phyloP scores from a whole-genome alignment of 495 filamentous ascomycete species.

The Barbatosphaeria neglecta region DNA sequence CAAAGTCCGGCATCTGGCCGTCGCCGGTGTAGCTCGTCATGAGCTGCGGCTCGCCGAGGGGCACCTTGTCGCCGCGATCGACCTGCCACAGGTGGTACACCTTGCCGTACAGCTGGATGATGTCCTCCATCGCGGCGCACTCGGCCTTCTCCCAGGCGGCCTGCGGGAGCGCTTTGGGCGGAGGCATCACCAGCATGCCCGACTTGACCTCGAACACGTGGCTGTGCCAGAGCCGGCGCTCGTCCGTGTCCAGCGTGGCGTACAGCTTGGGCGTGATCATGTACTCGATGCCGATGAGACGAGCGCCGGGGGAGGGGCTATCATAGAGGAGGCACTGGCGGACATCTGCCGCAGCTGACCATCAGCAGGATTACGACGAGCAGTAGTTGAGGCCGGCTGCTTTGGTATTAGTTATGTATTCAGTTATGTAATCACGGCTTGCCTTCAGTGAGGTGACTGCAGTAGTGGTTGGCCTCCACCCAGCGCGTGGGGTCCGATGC shows the following conservation, averaged over 20 bases:
- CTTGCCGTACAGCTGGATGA: slow-evolving; percentile 70
- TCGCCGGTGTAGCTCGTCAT: slow-evolving; percentile 62
- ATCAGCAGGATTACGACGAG: background rate
- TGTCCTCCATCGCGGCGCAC: slow-evolving; percentile 65
- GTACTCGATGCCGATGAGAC: slow-evolving; percentile 82
- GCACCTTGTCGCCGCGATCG: slow-evolving; percentile 65
- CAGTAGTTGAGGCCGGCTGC: background rate
- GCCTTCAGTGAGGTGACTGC: slow-evolving; percentile 59
- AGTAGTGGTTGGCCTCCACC: slow-evolving; percentile 82
- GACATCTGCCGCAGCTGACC: slow-evolving; percentile 14
- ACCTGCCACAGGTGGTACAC: slow-evolving; percentile 86
- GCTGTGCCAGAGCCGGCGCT: slow-evolving; percentile 66
- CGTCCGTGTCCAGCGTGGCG: slow-evolving; percentile 47
- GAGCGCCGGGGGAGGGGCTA: slow-evolving; percentile 47
- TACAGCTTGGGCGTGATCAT: slow-evolving; percentile 72
- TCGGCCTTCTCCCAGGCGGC: slow-evolving; percentile 64
- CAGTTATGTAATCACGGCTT: background rate
- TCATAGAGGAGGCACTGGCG: slow-evolving; percentile 87
- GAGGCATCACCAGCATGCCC: slow-evolving; percentile 78
- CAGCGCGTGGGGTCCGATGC: slow-evolving; percentile 52
- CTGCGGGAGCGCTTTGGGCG: slow-evolving; percentile 35
- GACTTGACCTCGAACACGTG: slow-evolving; percentile 83
- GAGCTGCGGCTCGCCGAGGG: slow-evolving; percentile 61
- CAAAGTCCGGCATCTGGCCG: slow-evolving; percentile 47
- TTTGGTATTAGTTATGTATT: too few species aligned